phyloP scores from a whole-genome alignment of 140 eudicot genomes.

The Senecio squalidus region DNA sequence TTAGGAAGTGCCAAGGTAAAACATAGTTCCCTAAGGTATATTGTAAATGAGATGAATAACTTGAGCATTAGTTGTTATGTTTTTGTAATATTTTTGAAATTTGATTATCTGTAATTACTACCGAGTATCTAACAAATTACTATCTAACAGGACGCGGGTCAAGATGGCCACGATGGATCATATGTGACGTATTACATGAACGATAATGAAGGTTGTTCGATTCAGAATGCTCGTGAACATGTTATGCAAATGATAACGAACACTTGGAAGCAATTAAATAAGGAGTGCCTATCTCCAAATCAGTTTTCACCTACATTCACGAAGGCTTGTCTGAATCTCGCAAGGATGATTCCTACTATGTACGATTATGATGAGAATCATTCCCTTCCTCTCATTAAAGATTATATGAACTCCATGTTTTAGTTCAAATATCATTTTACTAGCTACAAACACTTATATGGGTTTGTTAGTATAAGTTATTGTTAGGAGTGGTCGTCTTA shows the following conservation, averaged over 20 bases:
- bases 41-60: neutral
- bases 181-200: conserved; percentile 46
- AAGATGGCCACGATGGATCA: conserved; percentile 65
- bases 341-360: conserved; percentile 69
- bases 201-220: conserved; percentile 36
- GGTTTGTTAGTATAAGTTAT: too few species aligned
- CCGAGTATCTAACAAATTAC: too few species aligned
- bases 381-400: conserved; percentile 37
- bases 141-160: conserved; percentile 51
- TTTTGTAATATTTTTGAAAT: too few species aligned
- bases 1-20: conserved; percentile 62
- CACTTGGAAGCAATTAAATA: conserved; percentile 58
- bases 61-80: too few species aligned
- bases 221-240: conserved; percentile 31
- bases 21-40: neutral
- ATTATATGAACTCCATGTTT: conserved; percentile 40
- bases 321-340: conserved; percentile 43
- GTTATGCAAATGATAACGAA: conserved; percentile 35
- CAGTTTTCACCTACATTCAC: conserved; percentile 32
- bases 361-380: conserved; percentile 51
- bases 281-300: conserved; percentile 34
- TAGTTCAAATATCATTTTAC: neutral
- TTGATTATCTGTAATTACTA: too few species aligned
- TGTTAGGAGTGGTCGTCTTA: too few species aligned
- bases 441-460: neutral